Conservation (phyloP, 2,329 filamentous ascomycete species). For the Ophiocordyceps camponoti-rufipedis region DNA sequence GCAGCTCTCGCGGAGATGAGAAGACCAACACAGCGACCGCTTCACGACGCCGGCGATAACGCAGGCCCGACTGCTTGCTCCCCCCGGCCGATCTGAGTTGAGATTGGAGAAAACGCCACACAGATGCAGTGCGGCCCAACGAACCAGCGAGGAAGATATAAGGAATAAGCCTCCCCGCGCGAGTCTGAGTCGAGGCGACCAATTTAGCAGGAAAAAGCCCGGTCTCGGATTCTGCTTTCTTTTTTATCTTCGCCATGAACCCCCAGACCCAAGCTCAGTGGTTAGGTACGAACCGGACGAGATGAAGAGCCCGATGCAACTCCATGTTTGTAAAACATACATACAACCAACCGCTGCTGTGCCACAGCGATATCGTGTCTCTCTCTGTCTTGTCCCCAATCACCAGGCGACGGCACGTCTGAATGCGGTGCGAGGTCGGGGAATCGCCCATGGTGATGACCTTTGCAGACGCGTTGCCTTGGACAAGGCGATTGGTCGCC, state of each 20-base stretch:
- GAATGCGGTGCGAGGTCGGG: background rate
- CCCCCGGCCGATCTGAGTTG: background rate
- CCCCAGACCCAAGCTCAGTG: too few relatives aligned
- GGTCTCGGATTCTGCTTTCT: too few relatives aligned
- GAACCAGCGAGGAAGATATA: too few relatives aligned
- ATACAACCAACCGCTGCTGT: background rate
- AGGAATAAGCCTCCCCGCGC: too few relatives aligned
- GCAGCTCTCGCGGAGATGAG: too few relatives aligned
- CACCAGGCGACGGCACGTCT: background rate
- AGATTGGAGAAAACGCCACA: background rate
- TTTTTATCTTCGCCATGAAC: too few relatives aligned
- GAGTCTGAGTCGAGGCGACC: too few relatives aligned
- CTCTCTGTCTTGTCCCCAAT: background rate
- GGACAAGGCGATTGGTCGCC: background rate
- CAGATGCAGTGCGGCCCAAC: too few relatives aligned
- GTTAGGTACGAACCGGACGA: too few relatives aligned
- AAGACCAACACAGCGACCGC: too few relatives aligned
- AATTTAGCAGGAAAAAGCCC: too few relatives aligned
- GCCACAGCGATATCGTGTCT: background rate
- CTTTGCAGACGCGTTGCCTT: background rate
- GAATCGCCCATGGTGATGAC: background rate
- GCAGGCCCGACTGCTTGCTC: background rate
- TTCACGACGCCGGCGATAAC: background rate
- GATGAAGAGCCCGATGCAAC: too few relatives aligned
- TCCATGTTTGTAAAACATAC: background rate